phyloP scores from a whole-genome alignment of 2,329 filamentous ascomycete species.

The Fusarium domesticum region DNA sequence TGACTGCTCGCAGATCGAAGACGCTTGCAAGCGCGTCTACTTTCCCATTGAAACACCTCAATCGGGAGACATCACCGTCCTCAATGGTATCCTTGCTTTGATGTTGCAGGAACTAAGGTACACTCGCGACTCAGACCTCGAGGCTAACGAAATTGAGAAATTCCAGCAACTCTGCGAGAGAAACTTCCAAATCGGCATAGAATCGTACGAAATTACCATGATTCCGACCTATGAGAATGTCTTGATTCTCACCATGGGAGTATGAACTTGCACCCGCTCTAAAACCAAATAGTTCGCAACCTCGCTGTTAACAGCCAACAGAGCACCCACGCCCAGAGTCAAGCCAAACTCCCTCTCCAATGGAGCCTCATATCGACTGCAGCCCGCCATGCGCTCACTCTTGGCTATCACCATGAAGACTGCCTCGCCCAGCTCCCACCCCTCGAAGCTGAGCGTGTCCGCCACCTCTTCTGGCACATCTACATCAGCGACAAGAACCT shows the following conservation, averaged over 20 bases:
- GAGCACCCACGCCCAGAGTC: constrained; percentile 3
- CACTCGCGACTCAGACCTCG: background rate
- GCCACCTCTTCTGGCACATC: constrained; percentile 5
- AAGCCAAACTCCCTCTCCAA: constrained; percentile 2
- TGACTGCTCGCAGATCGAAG: background rate
- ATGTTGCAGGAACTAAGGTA: constrained; percentile 1
- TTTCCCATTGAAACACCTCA: constrained; percentile 4
- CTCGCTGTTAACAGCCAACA: background rate
- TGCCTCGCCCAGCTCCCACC: background rate
- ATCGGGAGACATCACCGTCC: background rate
- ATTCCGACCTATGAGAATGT: constrained; percentile 3
- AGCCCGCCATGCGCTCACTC: constrained; percentile 1
- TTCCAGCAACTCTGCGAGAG: constrained; percentile 1
- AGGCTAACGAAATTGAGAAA: background rate
- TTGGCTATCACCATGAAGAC: constrained; percentile 6
- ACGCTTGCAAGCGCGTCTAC: constrained; percentile 1
- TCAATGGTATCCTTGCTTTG: constrained; percentile 3
- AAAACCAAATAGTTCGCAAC: background rate
- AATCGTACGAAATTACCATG: constrained; percentile 3
- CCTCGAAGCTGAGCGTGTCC: background rate
- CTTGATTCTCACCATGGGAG: constrained; percentile 4
- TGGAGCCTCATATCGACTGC: constrained; percentile 7
- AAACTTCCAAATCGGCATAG: constrained; percentile 1
- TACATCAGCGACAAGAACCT: constrained; percentile 7
- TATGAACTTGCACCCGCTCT: background rate